Evolutionary conservation across 2,329 filamentous ascomycete genomes (phyloP), one percentile per base, ranked within the genome.

Genomic region (Fusarium verticillioides): DNA sequence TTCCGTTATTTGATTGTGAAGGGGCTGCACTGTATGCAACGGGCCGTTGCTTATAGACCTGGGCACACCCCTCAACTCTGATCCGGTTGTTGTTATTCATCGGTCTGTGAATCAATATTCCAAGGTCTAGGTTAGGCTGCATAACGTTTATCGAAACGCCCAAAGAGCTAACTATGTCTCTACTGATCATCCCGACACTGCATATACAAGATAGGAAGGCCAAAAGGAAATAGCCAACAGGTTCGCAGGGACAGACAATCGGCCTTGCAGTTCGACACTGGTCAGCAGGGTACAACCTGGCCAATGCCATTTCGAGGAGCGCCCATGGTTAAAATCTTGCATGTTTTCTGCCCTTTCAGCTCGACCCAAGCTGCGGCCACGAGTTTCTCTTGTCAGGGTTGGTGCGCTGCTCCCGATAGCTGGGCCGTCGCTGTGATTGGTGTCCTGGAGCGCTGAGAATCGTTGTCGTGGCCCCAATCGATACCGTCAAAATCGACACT

Each of bases 391-490:
- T 68, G 65, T 30, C 63, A 62, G 49, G 32, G 39, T 37, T 36
- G 57, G 44, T 44, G 43, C 47, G 46, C 46, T 43, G 47, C 50
- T 74, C 59, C 67, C 56, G 46, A 62, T 32, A 60, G 43, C 69
- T 54, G 42, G 63, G 61, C 70, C 58, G 49, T 40, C 59, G 32
- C 50, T 47, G 23, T 73, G 70, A 77, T 75, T 77, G 75, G 73
- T 63, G 59, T 42, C 43, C 63, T 70, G 67, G 75, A 76, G 73
- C 69, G 69, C 69, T 62, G 63, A 57, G 47, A 44, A 57, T 54
- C 58, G 61, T 57, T 78, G 76, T 77, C 76, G 76, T 78, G 76
- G 76, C 72, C 72, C 76, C 76, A 78, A 69, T 78, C 34, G 60
- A 74, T 37, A 54, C 13, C 67, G 50, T 68, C 23, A 58, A 50